Percentiles rank a stretch among this genome's conserved stretches.
Conservation (phyloP, 257 asterid species). For the Haberlea rhodopensis region DNA sequence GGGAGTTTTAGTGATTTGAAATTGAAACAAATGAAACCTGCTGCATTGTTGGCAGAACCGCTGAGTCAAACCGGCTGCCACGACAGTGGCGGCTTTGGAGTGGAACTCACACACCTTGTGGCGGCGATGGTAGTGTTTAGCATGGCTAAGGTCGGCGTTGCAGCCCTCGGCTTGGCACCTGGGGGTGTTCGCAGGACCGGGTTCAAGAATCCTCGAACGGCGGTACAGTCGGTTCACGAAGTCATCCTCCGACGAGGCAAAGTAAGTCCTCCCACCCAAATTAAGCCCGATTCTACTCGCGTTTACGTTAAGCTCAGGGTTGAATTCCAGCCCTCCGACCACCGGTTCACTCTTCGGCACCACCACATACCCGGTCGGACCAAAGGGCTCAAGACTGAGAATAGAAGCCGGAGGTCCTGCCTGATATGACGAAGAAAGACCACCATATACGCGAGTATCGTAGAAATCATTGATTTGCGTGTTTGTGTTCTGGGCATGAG, state of each 20-base stretch:
- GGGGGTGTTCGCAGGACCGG: constrained; percentile 67
- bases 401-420: constrained; percentile 37
- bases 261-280: constrained; percentile 87
- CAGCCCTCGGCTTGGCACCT: constrained; percentile 96
- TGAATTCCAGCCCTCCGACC: constrained; percentile 41
- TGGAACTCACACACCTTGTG: constrained; percentile 99
- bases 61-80: constrained; percentile 91
- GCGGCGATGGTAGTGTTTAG: constrained; percentile 98
- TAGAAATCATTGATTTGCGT: constrained; percentile 35
- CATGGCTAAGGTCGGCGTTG: constrained; percentile 79
- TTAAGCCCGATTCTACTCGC: constrained; percentile 66
- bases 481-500: constrained; percentile 30
- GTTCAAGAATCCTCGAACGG: constrained; percentile 70
- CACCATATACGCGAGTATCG: constrained; percentile 50
- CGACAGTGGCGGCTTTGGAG: constrained; percentile 88
- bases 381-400: constrained; percentile 61
- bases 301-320: constrained; percentile 27
- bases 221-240: constrained; percentile 96
- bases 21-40: constrained; percentile 53
- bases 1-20: constrained; percentile 35
- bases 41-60: constrained; percentile 99
- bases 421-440: constrained; percentile 31
- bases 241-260: constrained; percentile 86
- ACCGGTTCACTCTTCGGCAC: constrained; percentile 77
- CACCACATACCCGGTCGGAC: constrained; percentile 50